Base-by-base conservation (phyloP, 2,329 filamentous ascomycete species). In the Neonectria punicea region DNA sequence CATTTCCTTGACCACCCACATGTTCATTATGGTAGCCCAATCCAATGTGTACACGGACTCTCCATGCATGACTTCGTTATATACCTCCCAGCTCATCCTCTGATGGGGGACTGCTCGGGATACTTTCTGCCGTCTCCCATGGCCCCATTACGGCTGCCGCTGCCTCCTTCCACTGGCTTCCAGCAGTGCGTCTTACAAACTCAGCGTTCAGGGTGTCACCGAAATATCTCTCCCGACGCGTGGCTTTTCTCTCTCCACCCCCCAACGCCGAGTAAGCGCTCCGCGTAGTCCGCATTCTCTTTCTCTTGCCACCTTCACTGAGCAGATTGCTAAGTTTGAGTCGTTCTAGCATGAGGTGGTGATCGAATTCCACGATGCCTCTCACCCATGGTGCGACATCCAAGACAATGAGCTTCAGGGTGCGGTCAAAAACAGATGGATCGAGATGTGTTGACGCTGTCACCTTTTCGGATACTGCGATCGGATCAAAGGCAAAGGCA, bases 311-410 rank as follows among this genome's bases (percentile, higher is more conserved):
- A 6, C 86, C 87, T 67, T 90, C 86, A 57, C 86, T 88, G 13
- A 92, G 79, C 1, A 93, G 77, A 58, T 84, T 88, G 68, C 88
- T 89, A 10, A 92, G 78, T 18, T 86, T 85, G 8, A 87, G 76
- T 11, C 93, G 87, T 68, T 93, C 88, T 66, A 88, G 83, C 73
- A 93, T 91, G 1, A 96, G 85, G 1, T 84, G 85, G 20, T 89
- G 82, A 71, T 98, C 95, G 74, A 91, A 92, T 0, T 89, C 85
- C 2, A 95, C 89, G 65, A 99, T 98, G 41, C 86, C 85, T 11
- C 97, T 92, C n/a, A 98, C 87, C 77, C 93, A 98, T 0, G 97
- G 96, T 0, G 94, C 94, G 2, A 98, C 83, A 68, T 99, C 96
- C 13, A 90, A 81, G 0, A 87, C 85, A 34, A 97, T 88, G 20